These are phyloP conservation scores for Pseudogymnoascus sp. DNA, from an alignment of 2,329 filamentous ascomycete species.

Conservation along the genomic window DNA sequence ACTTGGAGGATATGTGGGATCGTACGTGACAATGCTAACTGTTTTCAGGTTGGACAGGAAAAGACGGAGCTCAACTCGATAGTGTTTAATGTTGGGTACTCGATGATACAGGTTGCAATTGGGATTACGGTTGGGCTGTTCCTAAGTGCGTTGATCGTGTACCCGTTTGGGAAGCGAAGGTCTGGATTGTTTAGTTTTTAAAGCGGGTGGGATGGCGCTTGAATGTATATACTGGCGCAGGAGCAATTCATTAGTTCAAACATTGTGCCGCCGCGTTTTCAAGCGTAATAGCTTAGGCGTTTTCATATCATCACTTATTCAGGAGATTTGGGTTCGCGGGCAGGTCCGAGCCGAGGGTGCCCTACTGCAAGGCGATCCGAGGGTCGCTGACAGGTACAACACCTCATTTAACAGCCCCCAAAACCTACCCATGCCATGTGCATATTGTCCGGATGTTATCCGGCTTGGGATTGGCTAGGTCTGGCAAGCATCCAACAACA, in stretches of 20 bases:
- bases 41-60: background rate
- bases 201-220: background rate
- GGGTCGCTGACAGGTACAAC: background rate
- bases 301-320: too few species aligned
- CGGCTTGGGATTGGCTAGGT: background rate
- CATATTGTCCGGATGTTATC: background rate
- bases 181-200: slow-evolving; percentile 35
- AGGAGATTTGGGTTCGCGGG: background rate
- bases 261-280: background rate
- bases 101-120: slow-evolving; percentile 35
- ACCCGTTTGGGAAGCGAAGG: slow-evolving; percentile 34
- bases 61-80: slow-evolving; percentile 27
- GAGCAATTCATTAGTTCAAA: background rate
- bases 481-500: background rate
- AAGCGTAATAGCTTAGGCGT: too few species aligned
- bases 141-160: slow-evolving; percentile 32
- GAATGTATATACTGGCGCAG: background rate
- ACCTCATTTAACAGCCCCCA: background rate
- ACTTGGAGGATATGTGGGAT: slow-evolving; percentile 13
- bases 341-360: background rate
- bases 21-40: background rate
- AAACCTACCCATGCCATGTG: background rate
- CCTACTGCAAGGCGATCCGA: background rate
- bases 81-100: slow-evolving; percentile 33
- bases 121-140: slow-evolving; percentile 36